Conservation (phyloP, 2,329 filamentous ascomycete species). For the Cercospora brassicicola region DNA sequence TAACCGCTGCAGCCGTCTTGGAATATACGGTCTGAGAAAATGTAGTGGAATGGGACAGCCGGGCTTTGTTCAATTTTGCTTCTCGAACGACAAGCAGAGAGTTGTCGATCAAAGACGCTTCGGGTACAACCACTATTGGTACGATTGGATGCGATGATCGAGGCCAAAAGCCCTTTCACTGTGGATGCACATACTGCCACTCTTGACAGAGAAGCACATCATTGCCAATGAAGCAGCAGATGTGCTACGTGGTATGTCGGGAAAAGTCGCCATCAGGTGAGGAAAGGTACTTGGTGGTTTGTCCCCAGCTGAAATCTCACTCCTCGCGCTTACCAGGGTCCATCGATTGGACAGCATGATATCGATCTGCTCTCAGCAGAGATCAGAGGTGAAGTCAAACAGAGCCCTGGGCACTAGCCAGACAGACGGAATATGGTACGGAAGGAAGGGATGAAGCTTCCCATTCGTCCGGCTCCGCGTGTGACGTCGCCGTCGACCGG, state of each 20-base stretch:
- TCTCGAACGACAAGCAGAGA: background rate
- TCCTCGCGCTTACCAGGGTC: background rate
- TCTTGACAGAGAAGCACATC: background rate
- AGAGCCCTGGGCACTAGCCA: background rate
- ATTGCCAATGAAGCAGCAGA: background rate
- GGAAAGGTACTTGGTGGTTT: background rate
- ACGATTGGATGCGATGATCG: background rate
- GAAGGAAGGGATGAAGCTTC: background rate
- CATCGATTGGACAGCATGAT: constrained; percentile 1
- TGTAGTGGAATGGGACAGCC: background rate
- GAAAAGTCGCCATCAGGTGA: background rate
- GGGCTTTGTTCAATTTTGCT: background rate
- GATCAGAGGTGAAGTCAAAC: background rate
- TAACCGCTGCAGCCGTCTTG: background rate
- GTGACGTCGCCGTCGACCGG: background rate
- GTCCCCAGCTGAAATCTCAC: background rate
- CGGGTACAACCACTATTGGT: background rate
- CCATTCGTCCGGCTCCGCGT: background rate
- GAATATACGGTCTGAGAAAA: background rate
- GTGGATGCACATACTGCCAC: background rate
- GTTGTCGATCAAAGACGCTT: background rate
- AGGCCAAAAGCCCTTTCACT: background rate
- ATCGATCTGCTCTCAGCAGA: background rate
- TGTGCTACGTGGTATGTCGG: background rate
- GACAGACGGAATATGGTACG: background rate